These are phyloP conservation scores for Suillus plorans DNA, from an alignment of 768 basidiomycete genomes.

Conservation along the genomic window DNA sequence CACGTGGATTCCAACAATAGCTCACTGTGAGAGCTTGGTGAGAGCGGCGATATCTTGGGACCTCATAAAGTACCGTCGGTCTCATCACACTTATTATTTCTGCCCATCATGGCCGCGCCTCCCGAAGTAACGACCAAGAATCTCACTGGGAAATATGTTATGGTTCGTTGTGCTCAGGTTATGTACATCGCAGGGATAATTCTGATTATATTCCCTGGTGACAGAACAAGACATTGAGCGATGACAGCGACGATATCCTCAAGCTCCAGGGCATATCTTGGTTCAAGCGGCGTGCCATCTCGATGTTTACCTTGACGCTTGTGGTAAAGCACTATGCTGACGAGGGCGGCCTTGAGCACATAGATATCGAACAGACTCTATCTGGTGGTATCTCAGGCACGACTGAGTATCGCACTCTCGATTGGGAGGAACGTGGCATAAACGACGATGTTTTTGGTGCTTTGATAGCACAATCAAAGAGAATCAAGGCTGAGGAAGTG, in stretches of 20 bases:
- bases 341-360: slow-evolving; percentile 56
- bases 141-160: slow-evolving; percentile 58
- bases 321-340: slow-evolving; percentile 64
- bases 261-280: slow-evolving; percentile 71
- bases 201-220: slow-evolving; percentile 5
- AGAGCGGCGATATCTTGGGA: neutral
- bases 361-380: slow-evolving; percentile 65
- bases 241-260: slow-evolving; percentile 61
- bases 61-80: neutral
- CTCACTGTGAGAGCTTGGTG: neutral
- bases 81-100: neutral
- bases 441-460: slow-evolving; percentile 62
- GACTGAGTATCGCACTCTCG: slow-evolving; percentile 55
- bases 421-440: slow-evolving; percentile 52
- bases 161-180: slow-evolving; percentile 44
- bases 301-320: slow-evolving; percentile 56
- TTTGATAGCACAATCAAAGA: slow-evolving; percentile 53
- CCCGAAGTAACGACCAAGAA: slow-evolving; percentile 56
- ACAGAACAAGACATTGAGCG: slow-evolving; percentile 71
- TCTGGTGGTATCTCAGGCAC: slow-evolving; percentile 62
- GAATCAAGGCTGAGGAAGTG: slow-evolving; percentile 47
- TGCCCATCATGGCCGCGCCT: slow-evolving; percentile 62
- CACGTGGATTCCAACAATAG: neutral
- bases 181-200: neutral
- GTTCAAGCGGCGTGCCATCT: slow-evolving; percentile 65